Evolutionary conservation across 1,139 yeast species (phyloP).

Genomic region (Hyphopichia pseudoburtonii): DNA sequence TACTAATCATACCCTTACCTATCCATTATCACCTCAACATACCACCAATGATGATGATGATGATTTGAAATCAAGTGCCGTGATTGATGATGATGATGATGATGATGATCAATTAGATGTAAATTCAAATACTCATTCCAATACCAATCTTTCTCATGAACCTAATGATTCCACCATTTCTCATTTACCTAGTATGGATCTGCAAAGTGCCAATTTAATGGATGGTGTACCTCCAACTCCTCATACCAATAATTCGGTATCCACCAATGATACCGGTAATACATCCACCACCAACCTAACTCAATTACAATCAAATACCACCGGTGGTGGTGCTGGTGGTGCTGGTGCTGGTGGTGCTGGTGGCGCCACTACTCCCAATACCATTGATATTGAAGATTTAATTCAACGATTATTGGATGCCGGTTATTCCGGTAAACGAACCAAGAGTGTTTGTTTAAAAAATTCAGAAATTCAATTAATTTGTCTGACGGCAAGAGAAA

Average conservation of each 20-base stretch:
- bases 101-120: too few species aligned
- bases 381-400: slow-evolving; percentile 79
- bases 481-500: slow-evolving; percentile 85
- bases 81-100: too few species aligned
- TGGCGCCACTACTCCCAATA: slow-evolving; percentile 7
- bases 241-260: too few species aligned
- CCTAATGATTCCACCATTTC: too few species aligned
- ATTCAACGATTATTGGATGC: slow-evolving; percentile 91
- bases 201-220: too few species aligned
- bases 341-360: neutral
- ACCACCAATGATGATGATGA: too few species aligned
- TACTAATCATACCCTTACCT: slow-evolving; percentile 14
- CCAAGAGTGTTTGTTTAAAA: slow-evolving; percentile 84
- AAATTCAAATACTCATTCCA: too few species aligned
- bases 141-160: too few species aligned
- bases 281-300: neutral
- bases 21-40: slow-evolving; percentile 26
- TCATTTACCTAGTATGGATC: too few species aligned
- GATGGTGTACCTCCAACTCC: too few species aligned
- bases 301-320: neutral
- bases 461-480: slow-evolving; percentile 83
- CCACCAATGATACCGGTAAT: neutral
- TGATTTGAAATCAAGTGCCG: too few species aligned
- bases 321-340: neutral
- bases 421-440: slow-evolving; percentile 91